Conservation (phyloP, 345 rosid genomes). For the Hypericum androsaemum region DNA sequence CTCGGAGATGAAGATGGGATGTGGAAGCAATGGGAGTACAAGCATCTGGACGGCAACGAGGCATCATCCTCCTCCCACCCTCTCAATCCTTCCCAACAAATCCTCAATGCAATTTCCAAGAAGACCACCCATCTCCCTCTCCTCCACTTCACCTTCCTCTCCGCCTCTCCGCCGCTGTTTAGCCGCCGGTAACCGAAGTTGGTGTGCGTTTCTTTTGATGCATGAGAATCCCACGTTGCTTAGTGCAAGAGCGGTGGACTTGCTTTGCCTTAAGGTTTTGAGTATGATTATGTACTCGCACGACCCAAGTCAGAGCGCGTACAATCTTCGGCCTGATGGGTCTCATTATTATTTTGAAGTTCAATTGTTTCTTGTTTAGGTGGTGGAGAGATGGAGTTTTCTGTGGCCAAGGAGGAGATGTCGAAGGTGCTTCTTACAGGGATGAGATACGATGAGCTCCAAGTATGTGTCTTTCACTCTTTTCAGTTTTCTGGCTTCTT, state of each 20-base stretch:
- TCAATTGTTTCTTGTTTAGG: too few relatives aligned
- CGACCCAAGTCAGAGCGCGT: too few relatives aligned
- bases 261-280: too few relatives aligned
- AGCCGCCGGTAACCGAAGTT: conserved; percentile 8
- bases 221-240: too few relatives aligned
- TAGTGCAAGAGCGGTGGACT: too few relatives aligned
- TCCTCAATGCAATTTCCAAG: neutral
- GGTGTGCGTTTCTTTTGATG: conserved; percentile 12
- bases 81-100: neutral
- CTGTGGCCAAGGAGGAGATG: conserved; percentile 9
- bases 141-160: conserved; percentile 14
- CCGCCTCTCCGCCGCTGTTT: conserved; percentile 9
- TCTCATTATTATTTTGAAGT: too few relatives aligned
- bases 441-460: conserved; percentile 55
- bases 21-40: conserved; percentile 35
- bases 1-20: conserved; percentile 29
- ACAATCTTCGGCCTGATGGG: too few relatives aligned
- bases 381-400: conserved; percentile 11
- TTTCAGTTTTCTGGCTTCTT: neutral
- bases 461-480: conserved; percentile 28
- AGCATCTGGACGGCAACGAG: conserved; percentile 3
- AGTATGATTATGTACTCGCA: too few relatives aligned
- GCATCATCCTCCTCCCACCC: conserved; percentile 12
- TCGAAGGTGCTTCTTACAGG: conserved; percentile 59
- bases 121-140: neutral